Evolutionary conservation across 1,284 basidiomycete genomes (phyloP).

Genomic region (Pulchroboletus neoregius): DNA sequence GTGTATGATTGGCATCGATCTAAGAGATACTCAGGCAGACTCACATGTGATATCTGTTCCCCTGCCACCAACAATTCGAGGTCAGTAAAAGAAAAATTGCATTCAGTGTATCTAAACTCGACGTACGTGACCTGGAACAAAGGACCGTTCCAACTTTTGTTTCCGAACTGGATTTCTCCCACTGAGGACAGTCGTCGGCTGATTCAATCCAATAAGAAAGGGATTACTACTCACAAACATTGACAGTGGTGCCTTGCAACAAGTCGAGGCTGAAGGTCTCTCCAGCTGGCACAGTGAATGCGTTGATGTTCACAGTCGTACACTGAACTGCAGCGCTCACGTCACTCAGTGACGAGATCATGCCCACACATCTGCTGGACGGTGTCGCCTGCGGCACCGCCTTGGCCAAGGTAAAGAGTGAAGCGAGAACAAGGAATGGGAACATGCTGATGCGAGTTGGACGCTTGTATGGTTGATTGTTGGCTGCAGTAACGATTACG

Average conservation of each 20-base stretch:
- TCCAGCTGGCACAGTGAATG: slow-evolving; percentile 44
- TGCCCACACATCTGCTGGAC: slow-evolving; percentile 28
- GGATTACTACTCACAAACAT: slow-evolving; percentile 26
- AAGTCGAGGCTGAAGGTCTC: slow-evolving; percentile 39
- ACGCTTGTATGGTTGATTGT: neutral
- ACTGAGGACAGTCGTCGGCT: slow-evolving; percentile 28
- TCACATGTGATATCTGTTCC: slow-evolving; percentile 39
- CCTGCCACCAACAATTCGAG: slow-evolving; percentile 20
- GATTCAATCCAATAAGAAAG: neutral
- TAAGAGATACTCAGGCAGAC: slow-evolving; percentile 7
- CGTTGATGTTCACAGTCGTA: slow-evolving; percentile 36
- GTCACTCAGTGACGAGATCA: slow-evolving; percentile 35
- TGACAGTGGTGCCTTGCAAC: slow-evolving; percentile 42
- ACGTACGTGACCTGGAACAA: slow-evolving; percentile 31
- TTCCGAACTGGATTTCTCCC: slow-evolving; percentile 45
- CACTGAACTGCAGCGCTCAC: slow-evolving; percentile 33
- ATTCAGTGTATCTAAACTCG: neutral
- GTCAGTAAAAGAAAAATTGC: neutral
- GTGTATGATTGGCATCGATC: neutral
- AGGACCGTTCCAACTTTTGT: slow-evolving; percentile 42
- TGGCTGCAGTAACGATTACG: neutral
- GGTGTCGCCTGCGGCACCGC: slow-evolving; percentile 11
- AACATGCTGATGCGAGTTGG: slow-evolving; percentile 18
- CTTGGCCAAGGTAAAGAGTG: slow-evolving; percentile 21
- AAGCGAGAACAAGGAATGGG: slow-evolving; percentile 10